Percentiles rank a stretch among this genome's conserved stretches.
These are phyloP conservation scores for Coprinopsis cinerea DNA, from an alignment of 768 basidiomycete species.

Conservation along the genomic window DNA sequence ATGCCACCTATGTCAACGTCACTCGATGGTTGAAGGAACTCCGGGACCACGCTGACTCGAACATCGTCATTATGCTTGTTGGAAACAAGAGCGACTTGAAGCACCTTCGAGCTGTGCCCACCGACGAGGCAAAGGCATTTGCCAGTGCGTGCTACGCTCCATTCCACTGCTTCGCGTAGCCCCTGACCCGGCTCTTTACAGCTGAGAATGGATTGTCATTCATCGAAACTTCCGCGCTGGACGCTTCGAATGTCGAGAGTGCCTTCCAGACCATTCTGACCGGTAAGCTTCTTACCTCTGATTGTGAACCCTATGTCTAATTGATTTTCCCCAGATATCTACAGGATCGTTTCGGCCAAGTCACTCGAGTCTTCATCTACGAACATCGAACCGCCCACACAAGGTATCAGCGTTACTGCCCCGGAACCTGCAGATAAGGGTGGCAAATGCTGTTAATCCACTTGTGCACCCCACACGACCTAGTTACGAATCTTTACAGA, in stretches of 20 bases:
- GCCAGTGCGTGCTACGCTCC: conserved; percentile 48
- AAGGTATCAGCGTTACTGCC: conserved; percentile 74
- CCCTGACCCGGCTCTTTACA: conserved; percentile 23
- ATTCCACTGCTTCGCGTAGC: not conserved
- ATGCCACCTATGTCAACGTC: conserved; percentile 90
- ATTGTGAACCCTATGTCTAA: not conserved
- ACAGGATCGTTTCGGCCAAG: conserved; percentile 95
- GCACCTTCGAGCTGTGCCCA: conserved; percentile 92
- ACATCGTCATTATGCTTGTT: conserved; percentile 93
- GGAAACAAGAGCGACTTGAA: conserved; percentile 99
- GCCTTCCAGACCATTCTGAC: conserved; percentile 97
- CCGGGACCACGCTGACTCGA: conserved; percentile 89
- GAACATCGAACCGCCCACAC: conserved; percentile 75
- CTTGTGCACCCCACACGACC: not conserved
- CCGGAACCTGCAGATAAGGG: conserved; percentile 54
- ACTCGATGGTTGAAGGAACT: conserved; percentile 96
- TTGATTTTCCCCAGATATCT: conserved; percentile 64
- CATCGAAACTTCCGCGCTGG: conserved; percentile 99
- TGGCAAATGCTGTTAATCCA: conserved; percentile 56
- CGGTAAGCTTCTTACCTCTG: conserved; percentile 41
- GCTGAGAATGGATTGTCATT: conserved; percentile 90
- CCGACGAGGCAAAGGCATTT: conserved; percentile 94
- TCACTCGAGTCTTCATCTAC: conserved; percentile 79
- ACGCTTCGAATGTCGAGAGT: conserved; percentile 96
- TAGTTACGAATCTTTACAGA: conserved; percentile 11